These are phyloP conservation scores for Carex scoparia DNA, from an alignment of 176 grass and related monocot genomes.

Conservation along the genomic window DNA sequence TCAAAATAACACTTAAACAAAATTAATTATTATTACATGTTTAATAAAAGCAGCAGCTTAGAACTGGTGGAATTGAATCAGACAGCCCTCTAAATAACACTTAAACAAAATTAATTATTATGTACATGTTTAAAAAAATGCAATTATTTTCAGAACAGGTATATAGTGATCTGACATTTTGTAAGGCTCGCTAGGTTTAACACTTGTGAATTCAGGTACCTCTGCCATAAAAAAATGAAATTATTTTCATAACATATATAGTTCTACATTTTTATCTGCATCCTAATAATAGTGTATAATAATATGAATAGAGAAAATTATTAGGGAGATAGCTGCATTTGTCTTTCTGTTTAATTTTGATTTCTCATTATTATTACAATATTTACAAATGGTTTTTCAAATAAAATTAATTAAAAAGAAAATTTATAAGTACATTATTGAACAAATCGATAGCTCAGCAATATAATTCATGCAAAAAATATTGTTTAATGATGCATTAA, in stretches of 20 bases:
- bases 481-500: no score
- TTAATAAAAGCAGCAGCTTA: background rate
- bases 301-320: no score
- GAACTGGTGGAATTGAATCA: background rate
- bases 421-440: no score
- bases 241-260: background rate
- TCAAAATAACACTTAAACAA: background rate
- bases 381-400: no score
- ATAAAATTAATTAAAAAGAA: no score
- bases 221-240: background rate
- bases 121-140: no score
- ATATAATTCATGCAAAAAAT: no score
- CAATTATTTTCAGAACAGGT: no score
- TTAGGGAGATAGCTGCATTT: background rate
- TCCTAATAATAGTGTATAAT: background rate
- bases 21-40: background rate
- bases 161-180: no score
- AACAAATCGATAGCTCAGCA: no score
- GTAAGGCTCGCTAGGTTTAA: background rate
- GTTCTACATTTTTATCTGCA: background rate
- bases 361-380: background rate
- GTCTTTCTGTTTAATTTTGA: background rate
- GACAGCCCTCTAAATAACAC: no score
- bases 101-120: no score
- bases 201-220: conserved; percentile 1